Evolutionary conservation across 208 protist species (phyloP).

Genomic region (Phytomonas sp.): DNA sequence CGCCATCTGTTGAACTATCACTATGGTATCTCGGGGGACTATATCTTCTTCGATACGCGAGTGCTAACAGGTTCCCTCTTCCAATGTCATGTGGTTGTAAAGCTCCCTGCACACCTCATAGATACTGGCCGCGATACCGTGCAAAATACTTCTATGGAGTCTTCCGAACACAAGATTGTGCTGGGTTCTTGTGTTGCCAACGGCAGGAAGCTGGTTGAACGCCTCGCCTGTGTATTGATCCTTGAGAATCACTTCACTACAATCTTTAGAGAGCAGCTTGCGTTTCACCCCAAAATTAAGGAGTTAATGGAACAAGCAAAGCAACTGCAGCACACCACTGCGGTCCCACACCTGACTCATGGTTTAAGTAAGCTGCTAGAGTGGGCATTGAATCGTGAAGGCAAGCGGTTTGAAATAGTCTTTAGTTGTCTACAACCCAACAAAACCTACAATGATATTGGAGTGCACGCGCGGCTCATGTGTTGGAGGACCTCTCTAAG

Average conservation of each 20-base stretch:
- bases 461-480: constrained; percentile 14
- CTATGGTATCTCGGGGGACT: constrained; percentile 38
- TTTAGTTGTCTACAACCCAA: constrained; percentile 19
- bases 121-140: background rate
- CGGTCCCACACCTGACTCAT: constrained; percentile 27
- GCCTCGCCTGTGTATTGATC: constrained; percentile 30
- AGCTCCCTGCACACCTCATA: constrained; percentile 1
- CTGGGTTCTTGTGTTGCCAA: constrained; percentile 23
- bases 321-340: constrained; percentile 14
- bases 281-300: constrained; percentile 40
- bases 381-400: constrained; percentile 33
- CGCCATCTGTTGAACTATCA: constrained; percentile 43
- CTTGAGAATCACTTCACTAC: constrained; percentile 49
- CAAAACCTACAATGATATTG: constrained; percentile 27
- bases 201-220: constrained; percentile 23
- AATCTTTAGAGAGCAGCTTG: constrained; percentile 53
- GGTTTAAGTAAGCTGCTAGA: constrained; percentile 34
- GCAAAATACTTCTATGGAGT: background rate
- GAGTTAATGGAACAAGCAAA: constrained; percentile 28
- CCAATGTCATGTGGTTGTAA: constrained; percentile 7
- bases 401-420: constrained; percentile 23
- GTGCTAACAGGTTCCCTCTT: constrained; percentile 4
- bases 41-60: constrained; percentile 19
- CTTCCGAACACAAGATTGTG: constrained; percentile 2
- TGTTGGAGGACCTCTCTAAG: constrained; percentile 16